phyloP scores from a whole-genome alignment of 352 stramenopile genomes.

The Globisporangium orthogonon region DNA sequence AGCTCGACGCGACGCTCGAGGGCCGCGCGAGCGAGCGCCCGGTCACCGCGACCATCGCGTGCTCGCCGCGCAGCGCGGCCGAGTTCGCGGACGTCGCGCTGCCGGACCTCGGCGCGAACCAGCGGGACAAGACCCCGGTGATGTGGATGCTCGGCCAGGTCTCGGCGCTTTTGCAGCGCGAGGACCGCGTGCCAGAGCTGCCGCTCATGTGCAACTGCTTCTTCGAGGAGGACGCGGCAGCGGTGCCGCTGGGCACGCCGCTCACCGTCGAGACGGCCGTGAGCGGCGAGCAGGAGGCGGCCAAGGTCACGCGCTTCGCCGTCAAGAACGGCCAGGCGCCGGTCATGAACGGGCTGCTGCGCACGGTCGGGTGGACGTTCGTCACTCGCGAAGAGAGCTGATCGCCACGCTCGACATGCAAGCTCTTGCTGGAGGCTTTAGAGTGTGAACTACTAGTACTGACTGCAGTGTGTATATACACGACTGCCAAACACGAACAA shows the following conservation, averaged over 20 bases:
- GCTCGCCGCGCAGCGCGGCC: constrained; percentile 35
- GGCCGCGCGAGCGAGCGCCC: constrained; percentile 13
- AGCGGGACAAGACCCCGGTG: constrained; percentile 25
- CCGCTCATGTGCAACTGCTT: constrained; percentile 51
- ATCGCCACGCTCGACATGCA: too few species aligned
- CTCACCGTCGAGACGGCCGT: constrained; percentile 25
- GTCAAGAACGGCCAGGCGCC: constrained; percentile 4
- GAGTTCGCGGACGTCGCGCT: constrained; percentile 59
- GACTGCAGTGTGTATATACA: too few species aligned
- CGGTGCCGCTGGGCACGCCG: constrained; percentile 25
- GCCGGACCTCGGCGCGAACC: constrained; percentile 25
- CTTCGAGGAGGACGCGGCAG: constrained; percentile 26
- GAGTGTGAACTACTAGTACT: too few species aligned
- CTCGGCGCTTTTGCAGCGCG: constrained; percentile 31
- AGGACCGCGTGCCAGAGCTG: constrained; percentile 39
- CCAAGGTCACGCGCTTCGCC: constrained; percentile 8
- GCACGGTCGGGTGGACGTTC: constrained; percentile 17
- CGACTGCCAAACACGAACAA: too few species aligned
- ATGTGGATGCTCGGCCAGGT: constrained; percentile 57
- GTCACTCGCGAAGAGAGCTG: background rate
- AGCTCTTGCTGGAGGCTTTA: too few species aligned
- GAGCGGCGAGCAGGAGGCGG: constrained; percentile 11
- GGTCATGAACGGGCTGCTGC: constrained; percentile 13
- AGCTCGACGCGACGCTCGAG: constrained; percentile 30
- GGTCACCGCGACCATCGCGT: constrained; percentile 24